Base-by-base conservation (phyloP, 768 basidiomycete species). In the Amanita polypyramis region DNA sequence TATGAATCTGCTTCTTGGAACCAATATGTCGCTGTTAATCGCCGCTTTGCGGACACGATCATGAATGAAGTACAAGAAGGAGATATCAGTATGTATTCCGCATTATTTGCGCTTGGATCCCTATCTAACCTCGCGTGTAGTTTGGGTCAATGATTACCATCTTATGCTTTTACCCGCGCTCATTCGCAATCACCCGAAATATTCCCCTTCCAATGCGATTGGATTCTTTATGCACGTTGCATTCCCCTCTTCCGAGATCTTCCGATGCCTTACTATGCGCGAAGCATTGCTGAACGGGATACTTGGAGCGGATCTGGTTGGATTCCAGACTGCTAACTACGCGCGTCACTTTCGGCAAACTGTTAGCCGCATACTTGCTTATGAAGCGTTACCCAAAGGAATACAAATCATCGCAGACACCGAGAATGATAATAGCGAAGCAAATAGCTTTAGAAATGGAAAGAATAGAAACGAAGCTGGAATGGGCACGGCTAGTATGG, bases 181-280 rank as follows among this genome's bases (percentile, higher is more conserved):
- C 65, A 76, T 98, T 23, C 82, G 94, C 43, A 73, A 80, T 53
- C 73, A 65, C 19, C 70, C 62, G 47, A 73, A 58, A 60, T 90
- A 63, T 62, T 81, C 61, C 2, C 59, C 67, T 1, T 70, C 72
- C 15, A 78, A 80, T 0, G 78, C 81, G 30, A 86, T 91, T 55
- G 90, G 86, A 2, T 96, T 97, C 77, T 98, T 98, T 75, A 78
- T 96, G 66, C 95, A 97, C 61, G 92, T 94, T 48, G 89, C 95
- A 2, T 97, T 96, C 69, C 95, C 94, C 2, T 85, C 82, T 35
- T 91, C 88, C 21, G 95, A 98, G 65, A 94, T 96, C 55, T 96
- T 96, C 75, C 75, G 94, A 6, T 95, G 92, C 63, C 71, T 97
- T 25, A 82, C 85, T 3, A 80, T 87, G 3, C 75, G 85, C 43